These are phyloP conservation scores for Eragrostis tef DNA, from an alignment of 202 grass and related monocot genomes.

Conservation along the genomic window DNA sequence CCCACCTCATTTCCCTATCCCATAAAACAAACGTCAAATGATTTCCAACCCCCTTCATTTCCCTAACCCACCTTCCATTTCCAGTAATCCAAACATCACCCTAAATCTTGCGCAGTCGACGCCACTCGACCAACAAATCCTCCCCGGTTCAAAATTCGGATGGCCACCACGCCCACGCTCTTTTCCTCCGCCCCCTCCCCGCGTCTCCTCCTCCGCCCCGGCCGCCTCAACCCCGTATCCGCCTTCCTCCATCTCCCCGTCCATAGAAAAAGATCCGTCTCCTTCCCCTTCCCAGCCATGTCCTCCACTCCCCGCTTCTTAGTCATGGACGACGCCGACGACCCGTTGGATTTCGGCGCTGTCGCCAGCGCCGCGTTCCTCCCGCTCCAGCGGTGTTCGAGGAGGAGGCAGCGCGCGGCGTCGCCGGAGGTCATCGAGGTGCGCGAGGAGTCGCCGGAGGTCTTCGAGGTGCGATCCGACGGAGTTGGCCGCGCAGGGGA, in stretches of 20 bases:
- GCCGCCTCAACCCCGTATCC: not conserved
- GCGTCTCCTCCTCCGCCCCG: constrained; percentile 2
- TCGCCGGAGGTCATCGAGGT: not conserved
- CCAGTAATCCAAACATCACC: too few relatives aligned
- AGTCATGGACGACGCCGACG: not conserved
- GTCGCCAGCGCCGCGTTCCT: constrained; percentile 24
- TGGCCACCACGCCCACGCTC: constrained; percentile 6
- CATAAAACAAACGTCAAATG: too few relatives aligned
- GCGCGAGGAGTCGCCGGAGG: not conserved
- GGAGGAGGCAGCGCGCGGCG: constrained; percentile 9
- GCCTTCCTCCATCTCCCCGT: not conserved
- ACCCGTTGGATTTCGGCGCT: constrained; percentile 28
- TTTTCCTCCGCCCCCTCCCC: too few relatives aligned
- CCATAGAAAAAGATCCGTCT: not conserved
- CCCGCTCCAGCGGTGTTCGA: constrained; percentile 11
- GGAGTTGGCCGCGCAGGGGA: not conserved
- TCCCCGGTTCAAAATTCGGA: constrained; percentile 11
- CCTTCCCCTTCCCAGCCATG: constrained; percentile 18
- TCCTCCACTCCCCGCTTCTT: not conserved
- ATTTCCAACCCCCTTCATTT: too few relatives aligned
- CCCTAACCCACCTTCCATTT: too few relatives aligned
- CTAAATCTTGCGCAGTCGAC: too few relatives aligned
- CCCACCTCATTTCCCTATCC: too few relatives aligned
- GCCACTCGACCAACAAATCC: too few relatives aligned
- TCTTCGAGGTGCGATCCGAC: not conserved